Evolutionary conservation across 371 early-diverging fungal species (phyloP).

Genomic region (Thermomucor indicae-seudaticae): DNA sequence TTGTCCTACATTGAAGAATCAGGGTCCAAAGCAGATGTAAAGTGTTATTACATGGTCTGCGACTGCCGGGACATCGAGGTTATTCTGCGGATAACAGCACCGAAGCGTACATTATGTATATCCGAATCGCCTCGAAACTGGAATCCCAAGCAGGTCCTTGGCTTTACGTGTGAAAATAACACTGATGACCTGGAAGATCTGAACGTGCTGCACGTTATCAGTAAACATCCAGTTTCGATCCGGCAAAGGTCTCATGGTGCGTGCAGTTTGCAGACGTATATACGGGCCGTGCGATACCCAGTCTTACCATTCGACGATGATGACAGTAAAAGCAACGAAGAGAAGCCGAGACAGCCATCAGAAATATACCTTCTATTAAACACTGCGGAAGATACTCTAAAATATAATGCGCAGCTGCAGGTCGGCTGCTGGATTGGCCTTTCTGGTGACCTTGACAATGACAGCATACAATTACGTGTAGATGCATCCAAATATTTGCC

Average conservation of each 20-base stretch:
- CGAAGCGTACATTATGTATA: too few species aligned
- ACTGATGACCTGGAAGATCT: too few species aligned
- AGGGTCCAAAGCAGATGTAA: not conserved
- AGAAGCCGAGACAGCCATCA: too few species aligned
- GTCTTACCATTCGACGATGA: not conserved
- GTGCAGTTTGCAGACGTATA: not conserved
- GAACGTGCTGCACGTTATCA: too few species aligned
- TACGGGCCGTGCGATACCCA: conserved; percentile 9
- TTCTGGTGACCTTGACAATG: not conserved
- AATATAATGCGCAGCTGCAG: not conserved
- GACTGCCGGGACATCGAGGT: conserved; percentile 1
- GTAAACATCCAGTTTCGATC: too few species aligned
- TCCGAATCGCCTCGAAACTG: too few species aligned
- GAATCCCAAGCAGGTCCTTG: too few species aligned
- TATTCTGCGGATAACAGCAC: too few species aligned
- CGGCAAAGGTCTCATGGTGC: too few species aligned
- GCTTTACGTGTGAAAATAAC: too few species aligned
- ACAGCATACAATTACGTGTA: not conserved
- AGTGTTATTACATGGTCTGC: conserved; percentile 9
- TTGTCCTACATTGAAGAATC: conserved; percentile 6
- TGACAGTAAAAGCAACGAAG: not conserved
- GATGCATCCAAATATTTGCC: not conserved
- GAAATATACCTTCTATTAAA: not conserved
- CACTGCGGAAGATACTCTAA: not conserved
- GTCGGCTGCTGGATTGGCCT: conserved; percentile 2